Evolutionary conservation across 345 rosid genomes (phyloP), one percentile per base, ranked within the genome.

Genomic region (Mercurialis annua): DNA sequence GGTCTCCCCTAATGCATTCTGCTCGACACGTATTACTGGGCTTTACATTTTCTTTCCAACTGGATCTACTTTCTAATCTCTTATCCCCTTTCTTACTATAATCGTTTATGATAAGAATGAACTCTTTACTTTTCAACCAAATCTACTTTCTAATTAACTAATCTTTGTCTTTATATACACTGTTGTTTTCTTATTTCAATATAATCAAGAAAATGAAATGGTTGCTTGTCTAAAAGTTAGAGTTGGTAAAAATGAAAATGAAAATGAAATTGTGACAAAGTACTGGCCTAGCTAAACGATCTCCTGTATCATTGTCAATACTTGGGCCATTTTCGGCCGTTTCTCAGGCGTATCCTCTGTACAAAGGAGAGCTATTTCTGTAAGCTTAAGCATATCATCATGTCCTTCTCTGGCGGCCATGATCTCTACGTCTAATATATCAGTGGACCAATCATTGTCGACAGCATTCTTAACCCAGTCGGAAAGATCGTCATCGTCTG

Each of bases 281-380:
- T 40, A 40, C 11, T 40, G 11, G 11, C 44, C 44, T 40, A 40
- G 44, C 44, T 40, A 40, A 8, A 1, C 79, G 8, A 83, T 79
- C 36, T 82, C 86, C 66, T 79, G 65, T 64, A 86, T 77, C 68
- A 73, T 79, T 50, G 55, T 64, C 46, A 86, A 23, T 3, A 82
- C 73, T 14, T 81, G 73, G 42, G 66, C 74, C 75, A 81, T 82
- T 40, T 68, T 76, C 1, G 91, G 88, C 71, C 87, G 72, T 52
- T 69, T 81, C 58, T 77, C 75, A 0, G 86, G 81, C 8, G 18
- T 65, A 33, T 42, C n/a, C 66, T 72, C 78, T 3, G 85, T 72
- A 51, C 90, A 86, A 63, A 79, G 77, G 63, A 84, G 57, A 59
- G 91, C 88, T 54, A 86, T 66, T 23, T 82, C 78, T 3, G 84